Base-by-base conservation (phyloP, 495 filamentous ascomycete genomes). In the Talaromyces adpressus region DNA sequence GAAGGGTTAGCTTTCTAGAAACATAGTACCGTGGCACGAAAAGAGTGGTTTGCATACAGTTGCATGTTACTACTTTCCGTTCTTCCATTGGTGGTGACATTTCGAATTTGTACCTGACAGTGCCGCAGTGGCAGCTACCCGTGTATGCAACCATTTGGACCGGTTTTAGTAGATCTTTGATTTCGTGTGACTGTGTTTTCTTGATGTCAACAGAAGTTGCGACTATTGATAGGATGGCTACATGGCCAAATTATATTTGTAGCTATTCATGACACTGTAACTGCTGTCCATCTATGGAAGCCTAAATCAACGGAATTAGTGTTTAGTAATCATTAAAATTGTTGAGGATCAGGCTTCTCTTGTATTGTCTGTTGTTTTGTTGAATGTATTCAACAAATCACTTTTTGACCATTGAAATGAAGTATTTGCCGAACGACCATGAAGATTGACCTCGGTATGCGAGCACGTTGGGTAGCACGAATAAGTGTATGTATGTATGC, bases 81-180 rank as follows among this genome's bases (percentile, higher is more conserved):
- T 54, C 51, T 14, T 54, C 51, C 11, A 54, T 54, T 25, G 51
- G 9, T 54, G 51, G 18, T n/a, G 51, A 54, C 51, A 27, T 25
- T 54, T 54, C 14, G 23, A 54, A 29, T 16, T 23, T 54, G 51
- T 54, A 54, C 23, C 29, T 54, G 51, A 54, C 23, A 25, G 51
- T 54, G 51, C 51, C 51, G 25, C 51, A 54, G 23, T 54, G 51
- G 51, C 51, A 54, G 51, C 25, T 23, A n/a, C 51, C 51, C n/a
- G 51, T 54, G 11, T 54, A 54, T 54, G 51, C 11, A 23, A 29
- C 51, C 51, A 54, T 54, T 52, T 4, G 6, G 4, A 25, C 20
- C 23, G 25, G 1, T 27, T 29, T 29, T 9, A 27, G n/a, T 27
- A 54, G 3, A 20, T 9, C 25, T 54, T 5, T 54, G 22, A 27